These are phyloP conservation scores for Noccaea bulbosa DNA, from an alignment of 345 rosid species.

Conservation along the genomic window DNA sequence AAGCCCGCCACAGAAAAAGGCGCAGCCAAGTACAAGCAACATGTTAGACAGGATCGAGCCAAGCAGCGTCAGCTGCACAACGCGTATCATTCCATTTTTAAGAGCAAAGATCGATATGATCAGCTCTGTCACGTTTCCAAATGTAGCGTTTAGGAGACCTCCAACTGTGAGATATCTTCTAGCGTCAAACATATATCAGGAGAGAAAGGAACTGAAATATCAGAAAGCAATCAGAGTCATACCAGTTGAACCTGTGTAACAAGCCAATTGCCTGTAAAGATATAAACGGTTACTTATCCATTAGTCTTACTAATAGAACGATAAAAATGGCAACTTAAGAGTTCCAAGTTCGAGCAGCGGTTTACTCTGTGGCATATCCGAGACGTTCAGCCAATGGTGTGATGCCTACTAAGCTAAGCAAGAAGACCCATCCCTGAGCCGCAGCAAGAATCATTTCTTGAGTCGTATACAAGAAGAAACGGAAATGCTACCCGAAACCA, in stretches of 20 bases:
- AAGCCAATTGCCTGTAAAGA: constrained; percentile 78
- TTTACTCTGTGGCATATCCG: constrained; percentile 98
- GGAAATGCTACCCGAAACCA: constrained; percentile 1
- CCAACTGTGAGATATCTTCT: constrained; percentile 55
- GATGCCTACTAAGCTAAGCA: constrained; percentile 80
- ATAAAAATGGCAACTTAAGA: background rate
- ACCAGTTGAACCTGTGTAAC: constrained; percentile 92
- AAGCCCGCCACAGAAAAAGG: constrained; percentile 91
- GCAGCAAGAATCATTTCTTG: constrained; percentile 25
- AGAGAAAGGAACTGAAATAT: background rate
- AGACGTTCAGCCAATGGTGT: constrained; percentile 96
- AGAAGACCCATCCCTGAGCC: constrained; percentile 87
- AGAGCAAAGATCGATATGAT: constrained; percentile 89
- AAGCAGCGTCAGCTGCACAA: constrained; percentile 84
- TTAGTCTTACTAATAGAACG: background rate
- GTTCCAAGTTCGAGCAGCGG: constrained; percentile 3
- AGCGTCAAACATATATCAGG: background rate
- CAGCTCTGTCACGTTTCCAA: constrained; percentile 93
- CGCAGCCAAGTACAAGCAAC: constrained; percentile 96
- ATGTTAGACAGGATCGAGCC: constrained; percentile 96
- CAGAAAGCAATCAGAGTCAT: constrained; percentile 21
- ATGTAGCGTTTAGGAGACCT: constrained; percentile 91
- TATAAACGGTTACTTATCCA: background rate
- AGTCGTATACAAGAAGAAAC: constrained; percentile 1
- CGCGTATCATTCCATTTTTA: constrained; percentile 76